These are phyloP conservation scores for Cyclotella baltica DNA, from an alignment of 108 stramenopile genomes.

Conservation along the genomic window DNA sequence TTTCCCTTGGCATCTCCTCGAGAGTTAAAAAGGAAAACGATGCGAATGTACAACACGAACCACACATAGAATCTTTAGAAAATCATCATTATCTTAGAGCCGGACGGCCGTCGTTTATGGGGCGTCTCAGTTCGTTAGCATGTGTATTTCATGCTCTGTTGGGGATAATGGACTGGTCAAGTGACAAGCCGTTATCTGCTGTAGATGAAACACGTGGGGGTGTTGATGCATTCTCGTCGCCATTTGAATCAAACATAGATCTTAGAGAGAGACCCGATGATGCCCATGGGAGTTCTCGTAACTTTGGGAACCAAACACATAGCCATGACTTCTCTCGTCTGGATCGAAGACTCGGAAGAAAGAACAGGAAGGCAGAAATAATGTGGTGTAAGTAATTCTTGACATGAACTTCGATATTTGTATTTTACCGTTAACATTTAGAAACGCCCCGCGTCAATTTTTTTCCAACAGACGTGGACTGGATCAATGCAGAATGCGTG, in stretches of 20 bases:
- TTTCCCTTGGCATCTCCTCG: background rate
- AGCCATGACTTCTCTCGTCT: background rate
- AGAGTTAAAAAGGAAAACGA: background rate
- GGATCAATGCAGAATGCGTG: slow-evolving; percentile 22
- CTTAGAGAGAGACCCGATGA: background rate
- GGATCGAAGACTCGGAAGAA: background rate
- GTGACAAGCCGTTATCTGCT: background rate
- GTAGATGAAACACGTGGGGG: too few species aligned
- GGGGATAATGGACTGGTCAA: background rate
- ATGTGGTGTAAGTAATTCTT: slow-evolving; percentile 4
- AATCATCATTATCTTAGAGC: background rate
- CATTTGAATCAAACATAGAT: background rate
- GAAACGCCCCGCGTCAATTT: background rate
- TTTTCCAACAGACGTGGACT: slow-evolving; percentile 19
- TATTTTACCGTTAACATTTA: background rate
- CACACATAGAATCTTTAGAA: background rate
- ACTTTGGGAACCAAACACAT: background rate
- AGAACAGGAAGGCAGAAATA: background rate
- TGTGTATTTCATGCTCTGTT: background rate
- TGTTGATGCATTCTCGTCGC: background rate
- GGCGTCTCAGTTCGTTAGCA: background rate
- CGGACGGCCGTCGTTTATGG: background rate
- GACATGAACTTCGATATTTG: background rate
- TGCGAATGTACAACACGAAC: background rate
- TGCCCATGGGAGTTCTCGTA: background rate